phyloP scores from a whole-genome alignment of 345 rosid genomes.

The Lumnitzera racemosa region DNA sequence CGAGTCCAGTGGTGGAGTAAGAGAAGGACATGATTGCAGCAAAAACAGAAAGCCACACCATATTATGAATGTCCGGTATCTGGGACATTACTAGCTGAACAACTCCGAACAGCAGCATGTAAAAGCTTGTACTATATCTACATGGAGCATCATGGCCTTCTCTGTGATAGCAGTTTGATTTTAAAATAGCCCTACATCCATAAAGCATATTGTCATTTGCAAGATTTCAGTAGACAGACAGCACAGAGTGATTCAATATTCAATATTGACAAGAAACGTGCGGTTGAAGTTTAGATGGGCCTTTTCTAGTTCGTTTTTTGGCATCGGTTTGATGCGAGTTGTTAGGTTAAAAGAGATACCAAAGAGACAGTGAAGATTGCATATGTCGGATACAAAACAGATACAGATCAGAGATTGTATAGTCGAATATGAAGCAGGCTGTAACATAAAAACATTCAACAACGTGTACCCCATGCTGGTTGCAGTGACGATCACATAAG shows the following conservation, averaged over 20 bases:
- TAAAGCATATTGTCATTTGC: neutral
- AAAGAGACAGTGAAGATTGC: no score
- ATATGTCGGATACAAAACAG: neutral
- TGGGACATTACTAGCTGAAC: slow-evolving; percentile 45
- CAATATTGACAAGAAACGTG: neutral
- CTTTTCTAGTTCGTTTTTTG: no score
- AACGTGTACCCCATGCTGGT: slow-evolving; percentile 36
- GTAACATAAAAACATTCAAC: no score
- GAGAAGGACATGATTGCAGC: slow-evolving; percentile 56
- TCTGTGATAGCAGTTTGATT: slow-evolving; percentile 28
- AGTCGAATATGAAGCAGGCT: no score
- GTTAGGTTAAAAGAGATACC: no score
- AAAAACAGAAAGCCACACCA: slow-evolving; percentile 40
- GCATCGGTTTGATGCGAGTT: no score
- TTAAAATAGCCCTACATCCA: slow-evolving; percentile 30
- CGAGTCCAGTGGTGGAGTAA: slow-evolving; percentile 46
- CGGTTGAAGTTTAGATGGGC: no score
- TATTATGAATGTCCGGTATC: slow-evolving; percentile 47
- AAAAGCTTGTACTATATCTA: slow-evolving; percentile 19
- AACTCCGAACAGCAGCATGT: slow-evolving; percentile 45
- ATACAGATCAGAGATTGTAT: neutral
- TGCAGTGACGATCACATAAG: slow-evolving; percentile 49
- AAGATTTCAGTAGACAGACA: neutral
- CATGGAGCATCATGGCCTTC: slow-evolving; percentile 42
- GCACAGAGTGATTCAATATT: neutral